These are phyloP conservation scores for Camellia granthamiana DNA, from an alignment of 148 eudicot genomes.

Conservation along the genomic window DNA sequence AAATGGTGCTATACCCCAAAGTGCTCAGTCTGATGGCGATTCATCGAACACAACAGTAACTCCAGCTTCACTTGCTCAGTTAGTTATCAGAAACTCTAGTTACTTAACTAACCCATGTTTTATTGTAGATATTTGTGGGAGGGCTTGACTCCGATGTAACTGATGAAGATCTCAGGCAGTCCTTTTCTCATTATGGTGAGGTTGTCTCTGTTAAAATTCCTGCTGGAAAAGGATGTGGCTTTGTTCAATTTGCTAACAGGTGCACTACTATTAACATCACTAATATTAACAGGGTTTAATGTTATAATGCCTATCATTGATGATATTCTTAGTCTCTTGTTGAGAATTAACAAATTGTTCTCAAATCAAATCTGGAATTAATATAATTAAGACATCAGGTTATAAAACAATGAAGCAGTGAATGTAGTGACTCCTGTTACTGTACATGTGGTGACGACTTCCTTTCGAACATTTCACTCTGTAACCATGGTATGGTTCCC, in stretches of 20 bases:
- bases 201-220: conserved; percentile 61
- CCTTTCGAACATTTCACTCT: not conserved
- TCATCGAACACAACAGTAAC: conserved; percentile 48
- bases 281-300: not conserved
- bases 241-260: conserved; percentile 64
- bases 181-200: conserved; percentile 55
- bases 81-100: not conserved
- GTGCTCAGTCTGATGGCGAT: conserved; percentile 23
- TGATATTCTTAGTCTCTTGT: not conserved
- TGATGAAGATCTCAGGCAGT: conserved; percentile 56
- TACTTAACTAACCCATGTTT: not conserved
- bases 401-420: not conserved
- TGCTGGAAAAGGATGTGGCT: conserved; percentile 62
- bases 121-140: conserved; percentile 56
- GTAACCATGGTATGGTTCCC: not conserved
- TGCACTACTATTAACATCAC: conserved; percentile 7
- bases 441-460: not conserved
- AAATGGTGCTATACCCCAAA: conserved; percentile 44
- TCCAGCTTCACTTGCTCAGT: conserved; percentile 1
- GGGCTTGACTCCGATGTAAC: conserved; percentile 59
- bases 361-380: not conserved
- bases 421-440: not conserved
- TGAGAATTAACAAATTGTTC: not conserved
- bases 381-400: not conserved
- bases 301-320: not conserved